Evolutionary conservation across 805 yeast species (phyloP), one percentile per base, ranked within the genome.

Genomic region (Alloascoidea hylecoeti): DNA sequence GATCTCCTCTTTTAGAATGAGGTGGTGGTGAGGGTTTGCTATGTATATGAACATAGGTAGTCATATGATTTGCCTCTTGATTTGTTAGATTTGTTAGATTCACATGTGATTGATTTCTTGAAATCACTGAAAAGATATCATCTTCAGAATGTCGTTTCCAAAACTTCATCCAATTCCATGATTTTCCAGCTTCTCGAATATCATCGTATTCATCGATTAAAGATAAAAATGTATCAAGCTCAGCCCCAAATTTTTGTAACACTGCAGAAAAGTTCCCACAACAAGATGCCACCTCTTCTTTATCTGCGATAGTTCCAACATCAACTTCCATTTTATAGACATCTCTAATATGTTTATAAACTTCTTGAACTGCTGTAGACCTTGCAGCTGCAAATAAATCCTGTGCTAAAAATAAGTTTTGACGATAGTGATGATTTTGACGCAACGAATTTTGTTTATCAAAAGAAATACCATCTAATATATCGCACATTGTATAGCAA

Each of bases 251-350:
- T 39, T 78, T 72, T 2, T 72, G 68, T 30, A 84, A 51, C 16
- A 80, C 63, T 27, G 75, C 70, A 1, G 88, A 66, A 49, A 82
- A 82, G 51, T 82, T 80, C 1, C 88, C 89, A 58, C 92, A 81
- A 35, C 82, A 71, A 0, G 94, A 94, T 1, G 88, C 81, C 3
- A 82, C 79, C 45, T 80, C 86, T 55, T 82, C 94, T 46, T 78
- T 80, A 42, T 75, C 78, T 1, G 78, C 64, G 42, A 64, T 69
- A 33, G 64, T 53, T 17, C 55, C 53, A 50, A 49, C 57, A 37
- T 58, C 61, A 2, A 49, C 46, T 33, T 48, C 64, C 49, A 41
- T 49, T 41, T 59, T 57, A 51, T 76, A 76, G 4, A 71, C 57
- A 3, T 66, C 67, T n/a, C n/a, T n/a, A n/a, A n/a, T n/a, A 48